Conservation (phyloP, 1,284 basidiomycete species). For the Bjerkandera adusta region DNA sequence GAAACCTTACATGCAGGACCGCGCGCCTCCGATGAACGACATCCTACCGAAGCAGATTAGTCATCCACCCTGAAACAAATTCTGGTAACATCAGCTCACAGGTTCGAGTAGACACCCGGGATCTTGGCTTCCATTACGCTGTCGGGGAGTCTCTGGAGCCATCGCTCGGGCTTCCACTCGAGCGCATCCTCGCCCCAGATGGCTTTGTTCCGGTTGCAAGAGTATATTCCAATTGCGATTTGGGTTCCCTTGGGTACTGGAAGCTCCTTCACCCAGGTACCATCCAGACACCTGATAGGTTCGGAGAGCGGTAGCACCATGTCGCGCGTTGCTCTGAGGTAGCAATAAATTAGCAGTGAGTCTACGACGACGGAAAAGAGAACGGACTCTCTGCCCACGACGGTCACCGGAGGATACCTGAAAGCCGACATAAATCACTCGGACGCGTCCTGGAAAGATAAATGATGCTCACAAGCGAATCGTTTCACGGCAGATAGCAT, state of each 20-base stretch:
- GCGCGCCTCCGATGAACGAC: slow-evolving; percentile 22
- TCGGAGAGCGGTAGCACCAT: slow-evolving; percentile 26
- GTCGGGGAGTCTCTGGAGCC: slow-evolving; percentile 23
- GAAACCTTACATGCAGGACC: slow-evolving; percentile 22
- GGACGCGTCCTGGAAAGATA: background rate
- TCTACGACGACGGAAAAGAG: background rate
- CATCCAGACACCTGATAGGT: slow-evolving; percentile 25
- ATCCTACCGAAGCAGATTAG: slow-evolving; percentile 17
- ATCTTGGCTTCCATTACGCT: slow-evolving; percentile 19
- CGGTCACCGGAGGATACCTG: slow-evolving; percentile 2
- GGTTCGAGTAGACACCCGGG: slow-evolving; percentile 26
- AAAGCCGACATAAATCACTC: background rate
- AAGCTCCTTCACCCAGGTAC: slow-evolving; percentile 37
- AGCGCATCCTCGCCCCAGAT: slow-evolving; percentile 31
- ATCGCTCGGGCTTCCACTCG: slow-evolving; percentile 32
- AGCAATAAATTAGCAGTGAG: background rate
- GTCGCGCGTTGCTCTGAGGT: slow-evolving; percentile 23
- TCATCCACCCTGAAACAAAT: no score
- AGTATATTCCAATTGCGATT: slow-evolving; percentile 26
- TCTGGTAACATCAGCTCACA: slow-evolving; percentile 19
- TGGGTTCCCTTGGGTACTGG: slow-evolving; percentile 39
- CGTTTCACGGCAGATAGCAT: slow-evolving; percentile 33
- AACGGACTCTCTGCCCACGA: slow-evolving; percentile 31
- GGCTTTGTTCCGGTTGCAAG: slow-evolving; percentile 28
- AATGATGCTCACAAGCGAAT: slow-evolving; percentile 24